Evolutionary conservation across 495 filamentous ascomycete genomes (phyloP).

Genomic region (Durotheca rogersii): DNA sequence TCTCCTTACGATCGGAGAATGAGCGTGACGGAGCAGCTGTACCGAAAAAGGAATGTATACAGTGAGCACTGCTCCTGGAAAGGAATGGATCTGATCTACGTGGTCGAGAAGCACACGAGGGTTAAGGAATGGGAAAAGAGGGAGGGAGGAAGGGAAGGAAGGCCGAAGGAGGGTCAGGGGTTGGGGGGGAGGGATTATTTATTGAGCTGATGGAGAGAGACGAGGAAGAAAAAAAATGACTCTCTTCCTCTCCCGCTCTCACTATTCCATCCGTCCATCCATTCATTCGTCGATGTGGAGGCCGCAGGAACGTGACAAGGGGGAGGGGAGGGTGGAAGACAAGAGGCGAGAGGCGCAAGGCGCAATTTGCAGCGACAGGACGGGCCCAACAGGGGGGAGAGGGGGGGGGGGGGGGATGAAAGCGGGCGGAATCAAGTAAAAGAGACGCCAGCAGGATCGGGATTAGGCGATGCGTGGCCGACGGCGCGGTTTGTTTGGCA

Average conservation of each 20-base stretch:
- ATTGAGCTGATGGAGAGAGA: conserved; percentile 5
- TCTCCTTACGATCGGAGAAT: conserved; percentile 27
- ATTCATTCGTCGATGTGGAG: too few species aligned
- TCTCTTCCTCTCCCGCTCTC: too few species aligned
- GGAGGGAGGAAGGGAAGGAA: conserved; percentile 14
- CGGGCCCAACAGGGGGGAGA: neutral
- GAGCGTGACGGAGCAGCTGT: conserved; percentile 30
- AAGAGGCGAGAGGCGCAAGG: neutral
- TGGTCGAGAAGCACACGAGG: conserved; percentile 28
- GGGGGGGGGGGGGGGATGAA: too few species aligned
- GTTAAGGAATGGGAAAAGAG: conserved; percentile 20
- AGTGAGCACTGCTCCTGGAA: conserved; percentile 44
- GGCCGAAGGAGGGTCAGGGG: conserved; percentile 21
- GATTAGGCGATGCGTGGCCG: neutral
- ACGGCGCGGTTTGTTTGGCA: too few species aligned
- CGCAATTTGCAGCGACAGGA: neutral
- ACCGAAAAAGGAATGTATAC: conserved; percentile 39
- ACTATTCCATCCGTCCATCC: too few species aligned
- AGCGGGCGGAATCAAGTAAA: neutral
- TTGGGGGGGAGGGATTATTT: too few species aligned
- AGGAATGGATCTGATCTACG: conserved; percentile 37
- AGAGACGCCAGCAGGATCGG: neutral
- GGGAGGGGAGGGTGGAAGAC: neutral
- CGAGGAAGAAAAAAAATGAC: conserved; percentile 3
- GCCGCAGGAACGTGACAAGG: conserved; percentile 11